These are phyloP conservation scores for Fusarium sp. DNA, from an alignment of 2,329 filamentous ascomycete genomes.

Conservation along the genomic window DNA sequence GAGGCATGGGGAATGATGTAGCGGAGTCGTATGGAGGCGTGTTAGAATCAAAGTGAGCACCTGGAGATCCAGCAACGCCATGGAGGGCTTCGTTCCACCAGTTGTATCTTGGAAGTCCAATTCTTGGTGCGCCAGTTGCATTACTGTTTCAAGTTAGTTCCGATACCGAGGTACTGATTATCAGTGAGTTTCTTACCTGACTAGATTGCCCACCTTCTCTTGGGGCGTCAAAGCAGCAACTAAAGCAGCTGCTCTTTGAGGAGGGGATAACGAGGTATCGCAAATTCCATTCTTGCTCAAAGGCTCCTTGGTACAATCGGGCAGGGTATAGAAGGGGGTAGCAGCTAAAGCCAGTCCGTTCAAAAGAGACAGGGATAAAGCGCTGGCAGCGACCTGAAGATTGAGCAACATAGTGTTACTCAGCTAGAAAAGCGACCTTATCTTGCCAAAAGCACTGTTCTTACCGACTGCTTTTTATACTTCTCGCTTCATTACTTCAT, in stretches of 20 bases:
- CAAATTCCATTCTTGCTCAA: slow-evolving; percentile 5
- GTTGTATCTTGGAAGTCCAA: slow-evolving; percentile 1
- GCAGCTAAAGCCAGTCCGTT: neutral
- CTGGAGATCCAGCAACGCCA: neutral
- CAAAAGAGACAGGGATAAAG: neutral
- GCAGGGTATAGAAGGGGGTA: neutral
- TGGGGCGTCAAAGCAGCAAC: neutral
- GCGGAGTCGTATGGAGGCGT: neutral
- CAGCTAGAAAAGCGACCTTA: fast-evolving
- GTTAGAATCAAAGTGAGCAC: neutral
- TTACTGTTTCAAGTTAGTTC: neutral
- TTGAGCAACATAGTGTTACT: neutral
- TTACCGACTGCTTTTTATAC: neutral
- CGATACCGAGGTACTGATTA: fast-evolving
- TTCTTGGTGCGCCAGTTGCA: neutral
- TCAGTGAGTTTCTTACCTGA: neutral
- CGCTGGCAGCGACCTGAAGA: neutral
- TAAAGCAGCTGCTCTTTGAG: neutral
- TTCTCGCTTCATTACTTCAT: neutral
- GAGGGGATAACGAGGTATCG: neutral
- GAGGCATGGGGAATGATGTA: slow-evolving; percentile 1
- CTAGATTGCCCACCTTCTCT: neutral
- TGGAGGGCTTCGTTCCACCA: slow-evolving; percentile 18
- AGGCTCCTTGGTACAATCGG: neutral
- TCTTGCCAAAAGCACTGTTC: fast-evolving